A percentile compares a stretch with the other conserved stretches of the same genome.
Evolutionary conservation across 768 basidiomycete species (phyloP).

Genomic region (Leccinum fibrillosum): DNA sequence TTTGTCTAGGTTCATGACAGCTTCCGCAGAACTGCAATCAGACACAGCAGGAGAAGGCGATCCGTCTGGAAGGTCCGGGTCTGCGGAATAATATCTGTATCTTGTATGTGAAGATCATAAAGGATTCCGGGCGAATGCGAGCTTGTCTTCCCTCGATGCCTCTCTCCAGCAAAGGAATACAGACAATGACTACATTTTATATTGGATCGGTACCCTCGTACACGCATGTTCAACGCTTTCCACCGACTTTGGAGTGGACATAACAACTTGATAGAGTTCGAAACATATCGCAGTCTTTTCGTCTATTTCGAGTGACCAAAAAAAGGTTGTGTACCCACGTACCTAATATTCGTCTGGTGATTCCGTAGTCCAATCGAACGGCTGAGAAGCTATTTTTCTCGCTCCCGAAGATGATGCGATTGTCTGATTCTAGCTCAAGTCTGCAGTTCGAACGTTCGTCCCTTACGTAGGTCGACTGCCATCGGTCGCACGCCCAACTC

Average conservation of each 20-base stretch:
- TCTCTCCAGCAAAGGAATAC: neutral
- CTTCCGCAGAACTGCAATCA: conserved; percentile 41
- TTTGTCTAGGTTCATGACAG: conserved; percentile 47
- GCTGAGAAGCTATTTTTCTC: no score
- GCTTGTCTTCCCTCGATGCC: neutral
- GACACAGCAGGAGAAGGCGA: conserved; percentile 23
- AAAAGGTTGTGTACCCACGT: no score
- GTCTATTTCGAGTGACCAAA: no score
- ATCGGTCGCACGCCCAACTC: no score
- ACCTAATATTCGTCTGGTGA: neutral
- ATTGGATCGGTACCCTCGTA: neutral
- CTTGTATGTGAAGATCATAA: neutral
- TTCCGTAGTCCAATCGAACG: neutral
- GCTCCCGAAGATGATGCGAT: neutral
- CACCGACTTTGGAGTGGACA: no score
- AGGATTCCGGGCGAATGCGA: neutral
- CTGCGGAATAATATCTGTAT: conserved; percentile 9
- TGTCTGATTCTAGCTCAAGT: no score
- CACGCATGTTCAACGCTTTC: neutral
- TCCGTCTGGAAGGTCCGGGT: neutral
- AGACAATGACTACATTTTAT: neutral
- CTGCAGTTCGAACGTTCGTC: neutral
- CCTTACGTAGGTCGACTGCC: no score
- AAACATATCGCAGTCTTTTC: neutral
- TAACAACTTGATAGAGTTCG: no score